Evolutionary conservation across 352 stramenopile species (phyloP).

Genomic region (Pythium myriotylum): DNA sequence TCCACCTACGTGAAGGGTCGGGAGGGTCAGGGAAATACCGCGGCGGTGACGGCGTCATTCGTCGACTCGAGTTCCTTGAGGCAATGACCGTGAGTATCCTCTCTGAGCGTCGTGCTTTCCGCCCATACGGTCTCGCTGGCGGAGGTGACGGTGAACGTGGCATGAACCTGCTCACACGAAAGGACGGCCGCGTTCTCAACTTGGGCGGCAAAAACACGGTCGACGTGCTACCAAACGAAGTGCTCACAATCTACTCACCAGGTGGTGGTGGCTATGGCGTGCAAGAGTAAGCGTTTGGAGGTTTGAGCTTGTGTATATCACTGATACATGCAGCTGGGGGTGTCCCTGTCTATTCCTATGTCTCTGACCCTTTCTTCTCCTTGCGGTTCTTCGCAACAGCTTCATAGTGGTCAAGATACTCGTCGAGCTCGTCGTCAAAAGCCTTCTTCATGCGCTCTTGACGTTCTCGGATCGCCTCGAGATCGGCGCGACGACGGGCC

Average conservation of each 20-base stretch:
- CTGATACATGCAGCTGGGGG: not conserved
- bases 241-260: conserved; percentile 95
- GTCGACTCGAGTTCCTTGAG: conserved; percentile 95
- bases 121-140: conserved; percentile 95
- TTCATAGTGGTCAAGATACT: conserved; percentile 46
- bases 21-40: conserved; percentile 90
- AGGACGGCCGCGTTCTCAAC: conserved; percentile 71
- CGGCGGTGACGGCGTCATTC: conserved; percentile 96
- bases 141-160: conserved; percentile 90
- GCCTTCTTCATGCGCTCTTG: conserved; percentile 57
- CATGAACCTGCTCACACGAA: conserved; percentile 91
- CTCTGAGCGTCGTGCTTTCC: conserved; percentile 94
- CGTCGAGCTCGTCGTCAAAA: conserved; percentile 66
- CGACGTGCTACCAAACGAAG: conserved; percentile 89
- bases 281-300: conserved; percentile 14
- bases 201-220: conserved; percentile 95
- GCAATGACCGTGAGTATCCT: conserved; percentile 97
- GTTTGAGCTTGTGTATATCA: conserved; percentile 6
- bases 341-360: conserved; percentile 22
- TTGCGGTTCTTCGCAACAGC: conserved; percentile 11
- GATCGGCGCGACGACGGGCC: conserved; percentile 31
- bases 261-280: conserved; percentile 95
- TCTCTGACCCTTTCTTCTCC: conserved; percentile 15
- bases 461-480: conserved; percentile 39
- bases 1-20: conserved; percentile 85